phyloP scores from a whole-genome alignment of 2,329 filamentous ascomycete species.

The Aspergillus pseudonomiae region DNA sequence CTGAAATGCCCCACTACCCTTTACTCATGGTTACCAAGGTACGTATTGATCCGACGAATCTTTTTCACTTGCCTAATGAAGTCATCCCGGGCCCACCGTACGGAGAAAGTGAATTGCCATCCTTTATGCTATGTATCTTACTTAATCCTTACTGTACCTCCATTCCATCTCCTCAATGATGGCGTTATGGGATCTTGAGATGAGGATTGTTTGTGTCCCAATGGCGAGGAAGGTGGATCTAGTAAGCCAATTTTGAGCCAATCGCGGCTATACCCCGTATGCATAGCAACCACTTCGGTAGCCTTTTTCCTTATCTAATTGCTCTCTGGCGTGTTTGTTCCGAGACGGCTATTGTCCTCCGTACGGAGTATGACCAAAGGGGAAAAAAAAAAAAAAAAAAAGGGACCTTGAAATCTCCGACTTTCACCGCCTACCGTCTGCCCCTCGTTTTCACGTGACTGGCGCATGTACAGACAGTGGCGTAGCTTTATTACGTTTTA shows the following conservation, averaged over 20 bases:
- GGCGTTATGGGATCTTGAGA: neutral
- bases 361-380: neutral
- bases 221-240: slow-evolving; percentile 14
- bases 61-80: slow-evolving; percentile 6
- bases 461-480: neutral
- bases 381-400: neutral
- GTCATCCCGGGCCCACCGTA: neutral
- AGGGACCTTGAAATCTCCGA: slow-evolving; percentile 4
- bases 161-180: neutral
- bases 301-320: slow-evolving; percentile 12
- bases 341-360: neutral
- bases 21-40: slow-evolving; percentile 5
- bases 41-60: slow-evolving; percentile 27
- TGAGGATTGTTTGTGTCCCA: neutral
- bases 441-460: neutral
- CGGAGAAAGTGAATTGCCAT: neutral
- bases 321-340: neutral
- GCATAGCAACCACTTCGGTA: neutral
- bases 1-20: slow-evolving; percentile 23
- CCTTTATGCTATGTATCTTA: neutral
- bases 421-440: slow-evolving; percentile 1
- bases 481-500: neutral
- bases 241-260: slow-evolving; percentile 15
- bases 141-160: neutral
- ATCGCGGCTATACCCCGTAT: slow-evolving; percentile 7